Evolutionary conservation across 2,329 filamentous ascomycete genomes (phyloP), one percentile per base, ranked within the genome.

Genomic region (Ascochyta pisi): DNA sequence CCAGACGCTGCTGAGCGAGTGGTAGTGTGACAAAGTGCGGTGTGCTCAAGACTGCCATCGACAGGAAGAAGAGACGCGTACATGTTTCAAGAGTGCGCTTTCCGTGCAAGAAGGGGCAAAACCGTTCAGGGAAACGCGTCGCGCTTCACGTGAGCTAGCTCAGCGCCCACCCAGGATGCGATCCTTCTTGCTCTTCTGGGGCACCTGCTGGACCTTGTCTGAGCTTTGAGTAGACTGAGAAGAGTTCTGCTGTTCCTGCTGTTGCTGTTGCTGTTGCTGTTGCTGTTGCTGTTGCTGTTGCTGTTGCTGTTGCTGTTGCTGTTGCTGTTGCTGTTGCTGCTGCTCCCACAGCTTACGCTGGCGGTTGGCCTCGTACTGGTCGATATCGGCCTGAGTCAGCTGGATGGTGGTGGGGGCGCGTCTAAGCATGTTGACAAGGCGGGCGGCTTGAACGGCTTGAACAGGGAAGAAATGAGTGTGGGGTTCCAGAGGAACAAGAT

Each of bases 361-460:
- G 58, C 86, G 83, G 26, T 82, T 81, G 71, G 88, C 86, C 69
- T 91, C 88, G 76, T 90, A 91, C 50, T 83, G 80, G 35, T 87
- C 86, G 35, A 91, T 81, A 73, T 92, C 89, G 69, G 90, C 86
- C 43, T 85, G 80, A 2, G 88, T 91, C 61, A 91, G 83, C 50
- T 83, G 80, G 60, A 92, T 84, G 13, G 84, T 84, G 42, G 89
- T 92, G 10, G 89, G 83, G 15, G 85, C 83, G 41, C 89, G 85
- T 65, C 87, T 86, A 64, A 89, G 85, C 86, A 89, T 88, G 7
- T 33, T 75, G 57, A 34, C 31, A 22, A 40, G 8, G 3, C 26
- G 39, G 45, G 22, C 2, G 23, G 3, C 23, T 43, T 37, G 29
- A 16, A n/a, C 26, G 16, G 40, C n/a, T 48, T 42, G 22, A 26